Evolutionary conservation across 2,329 filamentous ascomycete species (phyloP), one percentile per base, ranked within the genome.

Genomic region (Colletotrichum shisoi): DNA sequence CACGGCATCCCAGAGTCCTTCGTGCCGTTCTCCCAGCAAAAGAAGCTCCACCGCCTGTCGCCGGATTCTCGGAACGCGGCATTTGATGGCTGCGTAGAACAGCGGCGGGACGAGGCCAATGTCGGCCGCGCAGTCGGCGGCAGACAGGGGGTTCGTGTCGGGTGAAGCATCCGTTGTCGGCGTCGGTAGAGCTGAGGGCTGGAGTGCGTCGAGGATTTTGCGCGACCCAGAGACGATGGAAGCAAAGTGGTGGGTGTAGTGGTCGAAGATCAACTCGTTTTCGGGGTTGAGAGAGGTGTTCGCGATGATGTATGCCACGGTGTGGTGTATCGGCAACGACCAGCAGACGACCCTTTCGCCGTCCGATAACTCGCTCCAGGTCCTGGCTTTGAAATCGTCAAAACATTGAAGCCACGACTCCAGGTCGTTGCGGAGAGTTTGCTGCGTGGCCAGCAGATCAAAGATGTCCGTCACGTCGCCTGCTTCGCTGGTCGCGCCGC

Each of bases 81-180:
- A 85, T 67, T 84, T 84, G 3, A 81, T 62, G 0, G 80, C 82
- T 2, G 77, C 71, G 66, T 77, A 84, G 66, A 83, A 84, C 3
- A 84, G 74, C 0, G 80, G 77, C 7, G 80, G 74, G 11, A 83
- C 76, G 73, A 80, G 81, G 9, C 82, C 82, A 11, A 81, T 74
- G 63, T 84, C 81, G 4, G 75, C 70, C 15, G 79, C 76, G 2
- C 77, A 76, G 9, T 71, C 67, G n/a, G 75, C 67, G n/a, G 75
- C 72, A 71, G 78, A 76, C 42, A 76, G 34, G 12, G 1, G 12
- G 5, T 21, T 34, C 21, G 40, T 7, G 12, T 34, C 19, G 11
- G 34, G 40, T 9, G 40, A 12, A 27, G 48, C 12, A 4, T 61
- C 62, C 11, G 51, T 57, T 3, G 62, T 31, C 8, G 45, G 46